Base-by-base conservation (phyloP, 192 early-diverging fungal species). In the Backusella liffmaniae region DNA sequence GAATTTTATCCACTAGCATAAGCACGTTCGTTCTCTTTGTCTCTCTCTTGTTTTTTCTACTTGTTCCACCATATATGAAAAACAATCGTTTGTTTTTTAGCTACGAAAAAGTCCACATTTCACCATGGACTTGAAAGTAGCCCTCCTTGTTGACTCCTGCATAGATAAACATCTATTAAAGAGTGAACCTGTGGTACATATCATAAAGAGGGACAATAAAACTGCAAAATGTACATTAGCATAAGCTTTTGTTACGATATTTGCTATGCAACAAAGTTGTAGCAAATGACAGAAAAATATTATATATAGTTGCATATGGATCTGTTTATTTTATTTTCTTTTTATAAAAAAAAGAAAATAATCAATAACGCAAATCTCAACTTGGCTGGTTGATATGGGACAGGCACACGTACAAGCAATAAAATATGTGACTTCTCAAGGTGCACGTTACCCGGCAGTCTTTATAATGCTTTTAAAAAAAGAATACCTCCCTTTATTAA, bases 391-490 rank as follows among this genome's bases (percentile, higher is more conserved):
- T 62, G 26, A 62, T 41, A 69, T 69, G 67, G 67, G 67, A 12
- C 67, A 69, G 7, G n/a, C 10, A 3, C 35, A 35, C 10, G n/a
- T 69, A 21, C 34, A 37, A 12, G 34, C 67, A 35, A 36, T 36
- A 37, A 68, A 62, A 62, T 62, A 62, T 62, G 56, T 36, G 67
- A 68, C 67, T 37, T 68, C 67, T 16, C 35, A 41, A 41, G 35
- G 35, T 69, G 34, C 34, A 23, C 34, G 41, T 21, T 69, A 35
- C 21, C 35, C 67, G 34, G 67, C 67, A 37, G 35, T 69, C 35
- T 69, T 69, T 69, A 41, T 69, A 69, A 37, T 69, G 67, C 34
- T 69, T 35, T 69, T 69, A 37, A 69, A 69, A 69, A 69, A 37
- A 23, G 6, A 39, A 37, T 69, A 69, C 21, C n/a, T 39, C 34